Percentiles rank a stretch among this genome's conserved stretches.
These are phyloP conservation scores for Fusarium illudens DNA, from an alignment of 2,329 filamentous ascomycete species.

Conservation along the genomic window DNA sequence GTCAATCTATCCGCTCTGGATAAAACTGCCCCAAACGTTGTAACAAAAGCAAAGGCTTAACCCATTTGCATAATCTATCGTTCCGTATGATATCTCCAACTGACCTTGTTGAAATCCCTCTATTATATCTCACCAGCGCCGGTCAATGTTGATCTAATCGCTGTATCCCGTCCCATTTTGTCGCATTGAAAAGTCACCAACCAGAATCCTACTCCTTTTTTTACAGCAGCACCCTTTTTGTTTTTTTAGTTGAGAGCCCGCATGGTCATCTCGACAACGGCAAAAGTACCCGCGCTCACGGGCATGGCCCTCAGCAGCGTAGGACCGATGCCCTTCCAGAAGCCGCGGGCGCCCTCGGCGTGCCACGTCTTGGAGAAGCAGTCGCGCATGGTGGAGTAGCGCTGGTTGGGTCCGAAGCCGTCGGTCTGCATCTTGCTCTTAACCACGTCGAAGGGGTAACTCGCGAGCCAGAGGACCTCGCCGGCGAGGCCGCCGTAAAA, in stretches of 20 bases:
- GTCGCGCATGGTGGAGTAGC: slow-evolving; percentile 84
- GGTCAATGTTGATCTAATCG: slow-evolving; percentile 14
- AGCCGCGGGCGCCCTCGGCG: slow-evolving; percentile 79
- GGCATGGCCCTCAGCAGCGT: slow-evolving; percentile 96
- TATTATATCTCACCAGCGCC: slow-evolving; percentile 19
- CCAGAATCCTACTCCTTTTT: not conserved
- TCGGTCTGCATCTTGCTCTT: slow-evolving; percentile 99
- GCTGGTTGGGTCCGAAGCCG: slow-evolving; percentile 77
- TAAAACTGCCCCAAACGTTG: not conserved
- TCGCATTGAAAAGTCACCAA: slow-evolving; percentile 4
- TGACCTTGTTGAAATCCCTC: slow-evolving; percentile 24
- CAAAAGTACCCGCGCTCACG: slow-evolving; percentile 97
- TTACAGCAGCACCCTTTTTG: no score
- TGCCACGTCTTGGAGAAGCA: slow-evolving; percentile 86
- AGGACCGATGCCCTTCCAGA: slow-evolving; percentile 94
- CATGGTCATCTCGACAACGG: slow-evolving; percentile 76
- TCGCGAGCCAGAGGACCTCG: slow-evolving; percentile 90
- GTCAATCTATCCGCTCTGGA: not conserved
- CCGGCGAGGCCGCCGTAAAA: slow-evolving; percentile 92
- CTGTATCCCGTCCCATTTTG: slow-evolving; percentile 6
- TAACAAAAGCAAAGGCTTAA: not conserved
- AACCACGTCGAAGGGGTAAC: slow-evolving; percentile 95
- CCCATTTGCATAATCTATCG: slow-evolving; percentile 7
- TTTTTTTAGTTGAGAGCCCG: slow-evolving; percentile 61
- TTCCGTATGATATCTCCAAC: slow-evolving; percentile 1